phyloP scores from a whole-genome alignment of 306 rosid genomes.

The Cucurbita maxima region DNA sequence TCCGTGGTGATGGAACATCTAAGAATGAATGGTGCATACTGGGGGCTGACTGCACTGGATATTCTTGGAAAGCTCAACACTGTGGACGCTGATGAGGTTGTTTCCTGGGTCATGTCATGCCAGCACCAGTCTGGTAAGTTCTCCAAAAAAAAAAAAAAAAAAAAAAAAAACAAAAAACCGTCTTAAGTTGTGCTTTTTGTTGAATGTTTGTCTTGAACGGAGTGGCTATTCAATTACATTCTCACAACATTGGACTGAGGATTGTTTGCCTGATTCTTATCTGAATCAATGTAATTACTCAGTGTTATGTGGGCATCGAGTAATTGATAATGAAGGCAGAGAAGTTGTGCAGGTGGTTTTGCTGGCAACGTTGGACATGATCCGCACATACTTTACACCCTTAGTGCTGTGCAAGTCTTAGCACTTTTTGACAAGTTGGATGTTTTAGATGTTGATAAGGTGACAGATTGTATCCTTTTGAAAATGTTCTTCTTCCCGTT shows the following conservation, averaged over 20 bases:
- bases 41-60: slow-evolving; percentile 82
- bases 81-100: slow-evolving; percentile 53
- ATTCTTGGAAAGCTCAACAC: slow-evolving; percentile 52
- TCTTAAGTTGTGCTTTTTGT: background rate
- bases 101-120: slow-evolving; percentile 66
- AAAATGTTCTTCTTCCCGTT: background rate
- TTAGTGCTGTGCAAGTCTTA: slow-evolving; percentile 81
- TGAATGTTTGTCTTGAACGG: background rate
- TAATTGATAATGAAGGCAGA: background rate
- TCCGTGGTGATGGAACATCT: slow-evolving; percentile 81
- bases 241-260: background rate
- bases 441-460: slow-evolving; percentile 45
- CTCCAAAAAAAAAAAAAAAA: background rate
- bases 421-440: slow-evolving; percentile 56
- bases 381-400: slow-evolving; percentile 62
- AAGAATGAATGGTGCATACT: slow-evolving; percentile 78
- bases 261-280: background rate
- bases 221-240: background rate
- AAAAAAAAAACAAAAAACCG: background rate
- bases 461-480: slow-evolving; percentile 77
- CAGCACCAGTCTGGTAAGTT: slow-evolving; percentile 60
- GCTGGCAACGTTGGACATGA: slow-evolving; percentile 80
- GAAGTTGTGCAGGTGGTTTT: slow-evolving; percentile 53
- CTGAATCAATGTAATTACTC: background rate
- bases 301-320: background rate